Evolutionary conservation across 2,329 filamentous ascomycete species (phyloP).

Genomic region (Trichoderma asperellum): DNA sequence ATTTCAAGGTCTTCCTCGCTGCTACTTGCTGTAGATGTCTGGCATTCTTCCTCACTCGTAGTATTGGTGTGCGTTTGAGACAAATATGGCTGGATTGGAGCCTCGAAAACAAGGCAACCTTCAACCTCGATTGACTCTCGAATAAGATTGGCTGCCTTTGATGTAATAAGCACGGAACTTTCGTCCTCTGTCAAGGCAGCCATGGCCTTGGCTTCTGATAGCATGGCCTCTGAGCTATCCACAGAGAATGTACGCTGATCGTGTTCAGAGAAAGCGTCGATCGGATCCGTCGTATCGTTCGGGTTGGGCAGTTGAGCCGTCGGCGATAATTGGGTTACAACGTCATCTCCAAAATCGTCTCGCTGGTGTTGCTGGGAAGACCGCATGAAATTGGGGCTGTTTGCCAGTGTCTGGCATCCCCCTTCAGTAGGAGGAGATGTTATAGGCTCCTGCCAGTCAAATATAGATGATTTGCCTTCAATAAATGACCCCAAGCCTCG

Average conservation of each 20-base stretch:
- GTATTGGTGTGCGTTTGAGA: background rate
- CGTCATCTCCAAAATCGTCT: background rate
- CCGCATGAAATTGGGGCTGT: slow-evolving; percentile 30
- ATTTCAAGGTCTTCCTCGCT: slow-evolving; percentile 33
- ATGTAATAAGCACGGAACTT: slow-evolving; percentile 40
- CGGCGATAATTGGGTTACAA: background rate
- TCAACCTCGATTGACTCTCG: slow-evolving; percentile 47
- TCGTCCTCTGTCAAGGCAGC: slow-evolving; percentile 5
- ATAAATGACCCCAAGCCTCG: slow-evolving; percentile 44
- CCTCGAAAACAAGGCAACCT: slow-evolving; percentile 43
- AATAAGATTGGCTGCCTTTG: slow-evolving; percentile 50
- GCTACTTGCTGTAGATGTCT: slow-evolving; percentile 31
- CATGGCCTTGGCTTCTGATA: background rate
- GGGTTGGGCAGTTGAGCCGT: background rate
- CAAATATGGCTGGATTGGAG: slow-evolving; percentile 39
- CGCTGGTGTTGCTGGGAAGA: slow-evolving; percentile 3
- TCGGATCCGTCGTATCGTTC: background rate
- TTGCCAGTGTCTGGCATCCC: slow-evolving; percentile 25
- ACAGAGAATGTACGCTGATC: background rate
- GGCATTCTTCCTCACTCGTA: slow-evolving; percentile 28
- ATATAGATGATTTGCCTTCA: slow-evolving; percentile 40
- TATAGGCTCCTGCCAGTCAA: slow-evolving; percentile 33
- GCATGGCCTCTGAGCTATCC: slow-evolving; percentile 1
- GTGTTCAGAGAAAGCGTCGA: background rate
- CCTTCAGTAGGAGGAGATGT: background rate